phyloP scores from a whole-genome alignment of 768 basidiomycete species.

The Clavaria fumosa region DNA sequence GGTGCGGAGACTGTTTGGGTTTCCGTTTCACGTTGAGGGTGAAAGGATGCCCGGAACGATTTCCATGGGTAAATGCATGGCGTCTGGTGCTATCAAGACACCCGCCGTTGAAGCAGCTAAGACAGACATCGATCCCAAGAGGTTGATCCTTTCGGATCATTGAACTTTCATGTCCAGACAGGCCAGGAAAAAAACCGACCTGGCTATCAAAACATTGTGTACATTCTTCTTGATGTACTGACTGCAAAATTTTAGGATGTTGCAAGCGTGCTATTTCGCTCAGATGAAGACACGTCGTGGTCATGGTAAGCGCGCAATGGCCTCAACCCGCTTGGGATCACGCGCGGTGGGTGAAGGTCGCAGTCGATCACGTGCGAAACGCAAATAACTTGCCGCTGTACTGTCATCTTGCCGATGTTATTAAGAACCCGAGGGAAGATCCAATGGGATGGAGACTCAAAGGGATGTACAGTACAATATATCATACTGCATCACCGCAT shows the following conservation, averaged over 20 bases:
- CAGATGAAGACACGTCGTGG: constrained; percentile 35
- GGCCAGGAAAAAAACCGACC: constrained; percentile 12
- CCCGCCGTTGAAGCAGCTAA: constrained; percentile 88
- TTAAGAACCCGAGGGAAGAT: no score
- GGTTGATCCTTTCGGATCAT: constrained; percentile 40
- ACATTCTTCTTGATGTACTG: constrained; percentile 84
- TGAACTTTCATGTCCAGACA: constrained; percentile 3
- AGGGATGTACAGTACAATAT: no score
- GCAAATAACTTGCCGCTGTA: no score
- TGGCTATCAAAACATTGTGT: constrained; percentile 96
- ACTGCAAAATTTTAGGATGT: constrained; percentile 48
- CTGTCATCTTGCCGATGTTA: no score
- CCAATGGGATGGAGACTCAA: no score
- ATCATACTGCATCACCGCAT: no score
- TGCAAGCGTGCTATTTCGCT: constrained; percentile 31
- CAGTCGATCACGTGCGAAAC: no score
- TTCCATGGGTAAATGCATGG: constrained; percentile 60
- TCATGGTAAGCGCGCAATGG: constrained; percentile 15
- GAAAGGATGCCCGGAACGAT: constrained; percentile 59
- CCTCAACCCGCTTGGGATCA: no score
- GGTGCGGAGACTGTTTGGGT: constrained; percentile 42
- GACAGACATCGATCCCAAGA: constrained; percentile 75
- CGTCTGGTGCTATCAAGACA: constrained; percentile 49
- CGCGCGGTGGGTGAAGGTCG: no score
- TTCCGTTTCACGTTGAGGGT: constrained; percentile 70